Percentiles rank a stretch among this genome's conserved stretches.
These are phyloP conservation scores for Isatis lusitanica DNA, from an alignment of 441 rosid species.

Conservation along the genomic window DNA sequence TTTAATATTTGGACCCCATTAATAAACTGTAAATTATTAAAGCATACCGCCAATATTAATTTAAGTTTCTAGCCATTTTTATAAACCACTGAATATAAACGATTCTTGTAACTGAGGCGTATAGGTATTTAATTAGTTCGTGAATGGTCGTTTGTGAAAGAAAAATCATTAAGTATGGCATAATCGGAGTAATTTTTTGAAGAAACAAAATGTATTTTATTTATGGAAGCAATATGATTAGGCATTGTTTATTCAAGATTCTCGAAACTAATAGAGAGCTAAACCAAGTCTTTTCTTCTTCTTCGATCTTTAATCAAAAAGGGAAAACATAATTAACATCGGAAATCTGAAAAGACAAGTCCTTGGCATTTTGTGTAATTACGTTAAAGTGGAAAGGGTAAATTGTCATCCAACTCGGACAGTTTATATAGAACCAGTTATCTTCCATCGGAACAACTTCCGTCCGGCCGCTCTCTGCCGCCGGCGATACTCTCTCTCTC, in stretches of 20 bases:
- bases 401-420: conserved; percentile 10
- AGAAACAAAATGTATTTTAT: neutral
- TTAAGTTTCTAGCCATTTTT: neutral
- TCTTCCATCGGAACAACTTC: conserved; percentile 17
- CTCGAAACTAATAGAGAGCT: neutral
- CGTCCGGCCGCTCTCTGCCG: conserved; percentile 25
- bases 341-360: conserved; percentile 31
- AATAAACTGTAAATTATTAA: conserved; percentile 28
- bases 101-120: neutral
- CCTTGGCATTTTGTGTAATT: conserved; percentile 34
- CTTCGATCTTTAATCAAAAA: neutral
- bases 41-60: conserved; percentile 21
- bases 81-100: conserved; percentile 3
- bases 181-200: neutral
- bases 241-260: neutral
- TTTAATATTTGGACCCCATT: conserved; percentile 38
- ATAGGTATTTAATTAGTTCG: neutral
- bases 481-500: conserved; percentile 19
- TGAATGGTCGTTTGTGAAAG: conserved; percentile 6
- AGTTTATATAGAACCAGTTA: conserved; percentile 16
- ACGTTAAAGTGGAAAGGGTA: conserved; percentile 13
- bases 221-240: conserved; percentile 2
- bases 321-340: conserved; percentile 17
- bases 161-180: neutral
- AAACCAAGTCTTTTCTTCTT: conserved; percentile 4